Evolutionary conservation across 2,329 filamentous ascomycete genomes (phyloP), one percentile per base, ranked within the genome.

Genomic region (Ascocoryne sarcoides): DNA sequence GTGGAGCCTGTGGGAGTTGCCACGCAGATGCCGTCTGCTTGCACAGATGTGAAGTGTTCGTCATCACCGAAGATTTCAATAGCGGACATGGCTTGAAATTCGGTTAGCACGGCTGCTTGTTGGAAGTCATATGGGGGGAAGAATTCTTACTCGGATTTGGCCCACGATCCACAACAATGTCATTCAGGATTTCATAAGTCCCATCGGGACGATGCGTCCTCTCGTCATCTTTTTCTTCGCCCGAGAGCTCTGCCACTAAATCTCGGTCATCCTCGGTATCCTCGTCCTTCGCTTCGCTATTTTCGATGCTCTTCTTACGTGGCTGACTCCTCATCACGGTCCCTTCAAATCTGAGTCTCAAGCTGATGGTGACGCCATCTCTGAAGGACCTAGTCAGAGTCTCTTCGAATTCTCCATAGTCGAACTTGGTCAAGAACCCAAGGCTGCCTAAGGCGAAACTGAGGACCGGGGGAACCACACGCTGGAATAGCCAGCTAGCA

Each of bases 401-500:
- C 10, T 71, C 64, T 46, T 75, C 68, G 51, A 85, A 87, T 4
- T 83, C 68, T 10, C 79, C 76, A 61, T 89, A 98, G 61, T 96
- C 89, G 59, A 96, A 96, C 58, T 95, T 95, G 18, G 92, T 96
- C 50, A 98, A 66, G 58, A 98, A 98, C 0, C 92, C 92, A 4
- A 98, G 69, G 17, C 89, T 95, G 7, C 92, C 92, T 8, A 96
- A 68, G 1, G 88, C 77, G 61, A 98, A 96, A 46, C 87, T 90
- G 46, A 98, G 68, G 1, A 95, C 87, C 0, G 92, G 92, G 4
- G 92, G 92, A 0, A 96, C 90, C 34, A 96, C 84, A 31, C 85
- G 79, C 65, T 98, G 92, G 60, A 98, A 98, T 1, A 98, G 70
- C 89, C 90, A 96, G 57, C 87, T 94, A 3, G 90, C 85, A 58